These are phyloP conservation scores for Tuber indicum DNA, from an alignment of 495 filamentous ascomycete genomes.

Conservation along the genomic window DNA sequence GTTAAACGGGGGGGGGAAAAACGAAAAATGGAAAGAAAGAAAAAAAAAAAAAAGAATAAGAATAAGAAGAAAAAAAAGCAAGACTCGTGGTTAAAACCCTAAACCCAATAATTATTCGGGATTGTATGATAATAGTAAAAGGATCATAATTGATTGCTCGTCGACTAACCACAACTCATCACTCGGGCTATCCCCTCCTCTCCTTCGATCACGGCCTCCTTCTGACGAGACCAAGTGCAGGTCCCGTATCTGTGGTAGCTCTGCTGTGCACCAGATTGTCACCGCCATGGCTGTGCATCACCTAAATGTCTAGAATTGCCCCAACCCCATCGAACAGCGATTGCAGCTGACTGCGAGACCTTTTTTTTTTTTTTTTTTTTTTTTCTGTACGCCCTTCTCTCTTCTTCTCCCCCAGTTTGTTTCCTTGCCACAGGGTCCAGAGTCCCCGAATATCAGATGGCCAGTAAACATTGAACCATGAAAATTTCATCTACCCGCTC, in stretches of 20 bases:
- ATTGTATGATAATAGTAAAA: too few species aligned
- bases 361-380: neutral
- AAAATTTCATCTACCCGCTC: neutral
- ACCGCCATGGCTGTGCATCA: neutral
- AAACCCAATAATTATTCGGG: neutral
- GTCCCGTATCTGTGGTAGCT: neutral
- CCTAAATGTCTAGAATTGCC: neutral
- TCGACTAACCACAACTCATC: neutral
- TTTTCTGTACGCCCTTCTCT: too few species aligned
- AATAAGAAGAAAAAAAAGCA: neutral
- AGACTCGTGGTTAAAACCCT: neutral
- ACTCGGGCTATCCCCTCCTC: neutral
- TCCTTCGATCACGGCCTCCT: neutral
- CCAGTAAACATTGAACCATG: slow-evolving; percentile 1
- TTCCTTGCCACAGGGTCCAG: neutral
- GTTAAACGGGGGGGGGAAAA: neutral
- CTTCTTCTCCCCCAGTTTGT: neutral
- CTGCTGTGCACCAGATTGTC: neutral
- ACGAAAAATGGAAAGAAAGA: neutral
- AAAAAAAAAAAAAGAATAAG: neutral
- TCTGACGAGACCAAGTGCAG: neutral
- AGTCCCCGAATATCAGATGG: neutral
- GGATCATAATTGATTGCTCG: neutral
- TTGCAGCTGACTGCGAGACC: neutral
- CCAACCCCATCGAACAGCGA: neutral